Evolutionary conservation across 306 rosid genomes (phyloP), one percentile per base, ranked within the genome.

Genomic region (Lathyrus sativus): DNA sequence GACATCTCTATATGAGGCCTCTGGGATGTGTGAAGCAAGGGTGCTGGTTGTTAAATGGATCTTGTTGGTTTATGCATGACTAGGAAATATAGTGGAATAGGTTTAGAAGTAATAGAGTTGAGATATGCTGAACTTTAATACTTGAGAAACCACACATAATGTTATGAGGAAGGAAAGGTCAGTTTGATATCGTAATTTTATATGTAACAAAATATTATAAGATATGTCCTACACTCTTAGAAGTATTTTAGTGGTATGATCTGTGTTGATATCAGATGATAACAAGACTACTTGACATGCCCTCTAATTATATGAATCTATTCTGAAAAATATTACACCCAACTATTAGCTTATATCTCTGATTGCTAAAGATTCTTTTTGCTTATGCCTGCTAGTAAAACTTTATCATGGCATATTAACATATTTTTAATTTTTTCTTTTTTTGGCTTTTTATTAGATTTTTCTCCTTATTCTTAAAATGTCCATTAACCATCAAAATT

Each of bases 41-140:
- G 35, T 56, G 45, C 53, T 81, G 68, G 59, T 38, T 68, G 39
- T 35, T 50, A 59, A 50, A 46, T 26, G 24, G 74, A 58, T 44
- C 14, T 51, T 58, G 65, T 62, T 10, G 60, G 9, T 63, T 68
- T 59, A 35, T 44, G 64, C 24, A 69, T 12, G 71, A 14, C 13
- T 14, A 6, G 61, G 39, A 42, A 78, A 64, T 61, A 19, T 56
- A 33, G 59, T 59, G 71, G 28, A 44, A 22, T 70, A 22, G 61
- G 24, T 33, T 62, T 3, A 15, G 44, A 61, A 61, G 61, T 48
- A 26, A 7, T 58, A 45, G 51, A 44, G 55, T 54, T 60, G 31
- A 42, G 15, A 41, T 39, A 13, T 31, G 39, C 55, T 41, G 42
- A 61, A 29, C 72, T 33, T 50, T 55, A 66, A 28, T 71, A 45